Evolutionary conservation across 1,284 basidiomycete genomes (phyloP).

Genomic region (Ganoderma boninense): DNA sequence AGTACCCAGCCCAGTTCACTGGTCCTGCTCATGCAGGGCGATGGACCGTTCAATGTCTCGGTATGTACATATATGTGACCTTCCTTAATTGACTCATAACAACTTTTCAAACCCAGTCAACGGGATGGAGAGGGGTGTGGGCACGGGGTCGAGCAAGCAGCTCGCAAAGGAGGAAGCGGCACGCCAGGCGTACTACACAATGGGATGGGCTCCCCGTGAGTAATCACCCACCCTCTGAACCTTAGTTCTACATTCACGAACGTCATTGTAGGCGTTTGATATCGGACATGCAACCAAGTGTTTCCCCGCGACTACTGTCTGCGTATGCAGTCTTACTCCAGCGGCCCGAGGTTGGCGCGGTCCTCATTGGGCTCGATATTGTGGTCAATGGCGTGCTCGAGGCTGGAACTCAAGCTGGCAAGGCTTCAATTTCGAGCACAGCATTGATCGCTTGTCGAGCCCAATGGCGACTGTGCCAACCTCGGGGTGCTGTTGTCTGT

Average conservation of each 20-base stretch:
- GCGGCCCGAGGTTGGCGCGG: constrained; percentile 6
- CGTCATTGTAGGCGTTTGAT: constrained; percentile 9
- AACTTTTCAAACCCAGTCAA: constrained; percentile 58
- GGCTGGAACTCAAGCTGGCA: not conserved
- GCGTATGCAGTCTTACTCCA: constrained; percentile 17
- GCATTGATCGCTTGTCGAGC: not conserved
- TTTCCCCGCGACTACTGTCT: constrained; percentile 6
- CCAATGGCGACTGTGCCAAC: not conserved
- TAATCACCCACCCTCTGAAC: not conserved
- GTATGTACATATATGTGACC: constrained; percentile 30
- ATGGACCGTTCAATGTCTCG: constrained; percentile 68
- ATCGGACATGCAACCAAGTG: not conserved
- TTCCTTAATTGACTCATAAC: not conserved
- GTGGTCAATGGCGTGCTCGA: not conserved
- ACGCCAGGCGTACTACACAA: constrained; percentile 68
- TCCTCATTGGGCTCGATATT: constrained; percentile 11
- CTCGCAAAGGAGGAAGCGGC: constrained; percentile 80
- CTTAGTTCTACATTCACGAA: not conserved
- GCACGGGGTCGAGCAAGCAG: constrained; percentile 70
- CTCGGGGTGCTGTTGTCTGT: not conserved
- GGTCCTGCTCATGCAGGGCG: constrained; percentile 72
- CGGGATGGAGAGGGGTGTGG: constrained; percentile 69
- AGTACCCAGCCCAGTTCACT: constrained; percentile 63
- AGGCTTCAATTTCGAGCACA: not conserved
- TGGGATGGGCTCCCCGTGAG: constrained; percentile 68